Conservation (phyloP, 768 basidiomycete genomes). For the Astraeus odoratus region DNA sequence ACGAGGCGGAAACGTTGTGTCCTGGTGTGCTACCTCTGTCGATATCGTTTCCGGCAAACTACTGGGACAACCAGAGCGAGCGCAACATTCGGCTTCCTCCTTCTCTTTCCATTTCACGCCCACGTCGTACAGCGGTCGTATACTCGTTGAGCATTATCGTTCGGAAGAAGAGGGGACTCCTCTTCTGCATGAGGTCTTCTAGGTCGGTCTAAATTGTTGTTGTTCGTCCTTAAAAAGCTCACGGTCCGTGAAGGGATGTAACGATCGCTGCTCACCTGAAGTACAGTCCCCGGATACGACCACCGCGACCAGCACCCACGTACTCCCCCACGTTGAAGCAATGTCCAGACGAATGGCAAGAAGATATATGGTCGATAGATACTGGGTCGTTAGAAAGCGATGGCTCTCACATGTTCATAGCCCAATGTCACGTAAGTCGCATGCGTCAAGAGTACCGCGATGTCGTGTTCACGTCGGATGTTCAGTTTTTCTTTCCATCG, state of each 20-base stretch:
- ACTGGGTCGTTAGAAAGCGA: conserved; percentile 4
- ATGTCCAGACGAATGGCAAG: conserved; percentile 28
- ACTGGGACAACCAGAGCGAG: conserved; percentile 16
- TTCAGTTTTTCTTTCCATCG: conserved; percentile 56
- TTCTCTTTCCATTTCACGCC: conserved; percentile 21
- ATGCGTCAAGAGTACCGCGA: neutral
- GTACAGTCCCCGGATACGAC: conserved; percentile 26
- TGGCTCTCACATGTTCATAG: conserved; percentile 9
- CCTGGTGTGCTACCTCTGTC: conserved; percentile 25
- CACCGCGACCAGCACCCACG: conserved; percentile 22
- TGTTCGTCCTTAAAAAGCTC: neutral
- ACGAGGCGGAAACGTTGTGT: conserved; percentile 9
- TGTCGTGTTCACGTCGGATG: neutral
- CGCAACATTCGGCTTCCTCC: conserved; percentile 23
- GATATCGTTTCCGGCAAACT: conserved; percentile 22
- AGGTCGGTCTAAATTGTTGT: neutral
- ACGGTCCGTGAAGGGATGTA: conserved; percentile 12
- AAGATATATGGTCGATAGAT: conserved; percentile 26
- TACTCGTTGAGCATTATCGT: conserved; percentile 22
- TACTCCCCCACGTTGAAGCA: conserved; percentile 20
- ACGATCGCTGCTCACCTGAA: conserved; percentile 18
- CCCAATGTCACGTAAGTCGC: conserved; percentile 25
- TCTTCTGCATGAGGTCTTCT: conserved; percentile 22
- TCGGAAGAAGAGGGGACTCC: conserved; percentile 8
- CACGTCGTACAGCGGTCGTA: conserved; percentile 18